Evolutionary conservation across 768 basidiomycete genomes (phyloP).

Genomic region (Dioszegia hungarica): DNA sequence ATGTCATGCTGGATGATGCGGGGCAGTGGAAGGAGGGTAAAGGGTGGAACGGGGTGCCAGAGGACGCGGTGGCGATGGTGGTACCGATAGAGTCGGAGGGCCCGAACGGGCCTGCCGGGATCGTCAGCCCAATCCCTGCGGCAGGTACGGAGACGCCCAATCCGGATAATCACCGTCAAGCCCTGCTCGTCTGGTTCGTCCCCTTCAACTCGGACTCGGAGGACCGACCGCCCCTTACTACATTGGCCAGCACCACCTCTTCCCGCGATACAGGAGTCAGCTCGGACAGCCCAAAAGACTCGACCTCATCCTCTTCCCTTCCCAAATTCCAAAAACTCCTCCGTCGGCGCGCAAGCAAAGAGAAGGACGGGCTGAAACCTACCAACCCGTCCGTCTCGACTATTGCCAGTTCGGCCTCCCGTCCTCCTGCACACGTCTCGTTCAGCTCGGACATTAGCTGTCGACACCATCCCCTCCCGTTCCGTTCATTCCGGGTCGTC

Average conservation of each 20-base stretch:
- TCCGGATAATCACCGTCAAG: slow-evolving; percentile 9
- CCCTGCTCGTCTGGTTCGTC: slow-evolving; percentile 76
- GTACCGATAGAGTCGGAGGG: slow-evolving; percentile 29
- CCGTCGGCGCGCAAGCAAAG: slow-evolving; percentile 32
- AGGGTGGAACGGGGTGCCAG: slow-evolving; percentile 44
- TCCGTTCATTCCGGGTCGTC: slow-evolving; percentile 65
- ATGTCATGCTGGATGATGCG: slow-evolving; percentile 1
- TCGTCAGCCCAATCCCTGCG: neutral
- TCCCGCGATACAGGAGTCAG: neutral
- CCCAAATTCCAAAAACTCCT: slow-evolving; percentile 44
- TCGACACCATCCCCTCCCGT: slow-evolving; percentile 39
- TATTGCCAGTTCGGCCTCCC: neutral
- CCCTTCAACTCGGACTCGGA: slow-evolving; percentile 51
- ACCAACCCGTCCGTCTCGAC: neutral
- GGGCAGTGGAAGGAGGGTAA: slow-evolving; percentile 24
- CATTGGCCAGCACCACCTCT: slow-evolving; percentile 13
- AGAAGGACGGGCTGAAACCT: slow-evolving; percentile 20
- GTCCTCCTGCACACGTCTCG: neutral
- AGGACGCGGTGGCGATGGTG: slow-evolving; percentile 48
- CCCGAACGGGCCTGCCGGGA: slow-evolving; percentile 1
- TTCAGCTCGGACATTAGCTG: neutral
- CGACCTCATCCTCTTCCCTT: slow-evolving; percentile 13
- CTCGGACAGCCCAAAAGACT: neutral
- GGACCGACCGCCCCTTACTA: slow-evolving; percentile 16
- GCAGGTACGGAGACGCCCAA: neutral